Evolutionary conservation across 148 eudicot species (phyloP), one percentile per base, ranked within the genome.

Genomic region (Camellia granthamiana): DNA sequence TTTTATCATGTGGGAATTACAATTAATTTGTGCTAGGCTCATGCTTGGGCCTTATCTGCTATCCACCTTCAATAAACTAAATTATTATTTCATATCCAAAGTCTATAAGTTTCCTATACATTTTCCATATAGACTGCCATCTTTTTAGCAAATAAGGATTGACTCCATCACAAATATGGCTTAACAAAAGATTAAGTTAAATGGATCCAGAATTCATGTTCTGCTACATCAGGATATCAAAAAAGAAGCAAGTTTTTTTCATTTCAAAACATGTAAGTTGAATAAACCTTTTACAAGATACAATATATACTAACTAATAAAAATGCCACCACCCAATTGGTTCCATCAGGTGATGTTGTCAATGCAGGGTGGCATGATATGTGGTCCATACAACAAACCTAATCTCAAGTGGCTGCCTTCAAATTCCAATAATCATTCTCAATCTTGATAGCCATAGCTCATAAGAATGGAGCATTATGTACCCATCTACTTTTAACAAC

Each of bases 391-490:
- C 55, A 15, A 70, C 30, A 70, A 70, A 47, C 51, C 13, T n/a
- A 46, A 47, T 30, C 74, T 46, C 55, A 70, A 70, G 55, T 70
- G 72, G 74, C 56, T n/a, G 38, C 38, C 74, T 70, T 47, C 56
- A 46, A 46, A 42, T 70, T 70, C 13, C 54, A 69, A 8, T 46
- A 46, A 44, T 12, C 55, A 69, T 44, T 47, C 56, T 49, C 74
- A 46, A 70, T n/a, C 15, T 70, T 70, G 74, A 9, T 21, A 47
- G 49, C 56, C 55, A 9, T 18, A 70, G 74, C n/a, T 47, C 74
- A 18, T 18, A 5, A 70, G 38, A 18, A 43, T 3, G n/a, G 30
- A 16, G 30, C 12, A 47, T 47, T 5, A 3, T 18, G 75, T 47
- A 47, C 74, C 16, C 9, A 23, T 47, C 60, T 56, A 56, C 14